Percentiles rank a stretch among this genome's conserved stretches.
phyloP scores from a whole-genome alignment of 208 protist species.

The Phytomonas serpens region DNA sequence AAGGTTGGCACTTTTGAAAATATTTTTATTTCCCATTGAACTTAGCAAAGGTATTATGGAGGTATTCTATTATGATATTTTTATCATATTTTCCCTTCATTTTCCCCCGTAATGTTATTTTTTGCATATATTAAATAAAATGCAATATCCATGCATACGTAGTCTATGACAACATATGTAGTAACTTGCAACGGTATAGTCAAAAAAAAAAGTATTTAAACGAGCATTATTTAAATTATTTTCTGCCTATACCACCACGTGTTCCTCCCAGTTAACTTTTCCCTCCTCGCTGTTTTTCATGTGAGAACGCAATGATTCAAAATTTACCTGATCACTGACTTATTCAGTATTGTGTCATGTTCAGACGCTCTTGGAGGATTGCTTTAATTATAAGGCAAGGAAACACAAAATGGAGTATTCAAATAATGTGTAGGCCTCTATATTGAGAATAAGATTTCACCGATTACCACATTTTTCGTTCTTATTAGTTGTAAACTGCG shows the following conservation, averaged over 20 bases:
- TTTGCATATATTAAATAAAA: constrained; percentile 5
- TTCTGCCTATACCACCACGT: background rate
- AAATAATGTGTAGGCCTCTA: background rate
- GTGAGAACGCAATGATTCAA: background rate
- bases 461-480: background rate
- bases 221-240: background rate
- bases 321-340: background rate
- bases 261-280: background rate
- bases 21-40: background rate
- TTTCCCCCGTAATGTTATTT: constrained; percentile 3
- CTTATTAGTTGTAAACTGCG: background rate
- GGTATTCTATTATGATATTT: constrained; percentile 5
- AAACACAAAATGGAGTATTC: background rate
- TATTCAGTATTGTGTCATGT: background rate
- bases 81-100: constrained; percentile 3
- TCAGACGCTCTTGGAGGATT: background rate
- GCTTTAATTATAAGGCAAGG: background rate
- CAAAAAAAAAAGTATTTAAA: background rate
- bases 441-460: background rate
- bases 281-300: background rate
- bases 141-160: background rate
- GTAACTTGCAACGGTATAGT: background rate
- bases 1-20: background rate
- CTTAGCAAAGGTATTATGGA: background rate
- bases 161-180: background rate